Evolutionary conservation across 192 early-diverging fungal species (phyloP).

Genomic region (Rhizophlyctis rosea): DNA sequence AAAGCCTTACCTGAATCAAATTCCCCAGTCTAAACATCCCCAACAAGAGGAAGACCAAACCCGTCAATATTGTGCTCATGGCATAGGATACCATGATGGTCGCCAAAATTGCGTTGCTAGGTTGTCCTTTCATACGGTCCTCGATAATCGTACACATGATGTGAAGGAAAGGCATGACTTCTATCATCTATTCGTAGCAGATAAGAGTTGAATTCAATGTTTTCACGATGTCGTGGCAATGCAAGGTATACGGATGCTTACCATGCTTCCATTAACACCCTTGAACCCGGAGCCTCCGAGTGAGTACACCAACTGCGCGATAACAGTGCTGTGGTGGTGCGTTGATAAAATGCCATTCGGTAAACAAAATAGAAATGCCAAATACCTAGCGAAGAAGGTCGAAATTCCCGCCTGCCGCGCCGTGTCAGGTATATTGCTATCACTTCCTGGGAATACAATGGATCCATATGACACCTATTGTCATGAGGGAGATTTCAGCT

Average conservation of each 20-base stretch:
- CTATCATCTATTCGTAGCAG: slow-evolving; percentile 53
- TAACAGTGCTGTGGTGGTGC: slow-evolving; percentile 40
- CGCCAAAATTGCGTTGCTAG: slow-evolving; percentile 70
- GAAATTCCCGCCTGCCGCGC: slow-evolving; percentile 76
- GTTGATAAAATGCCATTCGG: too few relatives aligned
- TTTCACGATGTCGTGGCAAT: not conserved
- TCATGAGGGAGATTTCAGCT: not conserved
- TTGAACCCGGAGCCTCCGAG: slow-evolving; percentile 86
- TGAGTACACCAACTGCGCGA: slow-evolving; percentile 47
- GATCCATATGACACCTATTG: slow-evolving; percentile 52
- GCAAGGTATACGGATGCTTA: slow-evolving; percentile 33
- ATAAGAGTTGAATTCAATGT: not conserved
- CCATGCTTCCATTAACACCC: slow-evolving; percentile 89
- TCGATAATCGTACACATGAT: slow-evolving; percentile 70
- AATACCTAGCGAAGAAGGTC: slow-evolving; percentile 87
- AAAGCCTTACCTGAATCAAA: slow-evolving; percentile 29
- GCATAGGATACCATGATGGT: slow-evolving; percentile 90
- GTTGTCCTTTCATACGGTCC: slow-evolving; percentile 50
- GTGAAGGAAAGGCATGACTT: slow-evolving; percentile 89
- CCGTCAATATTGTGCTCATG: slow-evolving; percentile 84
- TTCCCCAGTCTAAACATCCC: slow-evolving; percentile 74
- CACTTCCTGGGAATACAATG: slow-evolving; percentile 86
- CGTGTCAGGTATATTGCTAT: slow-evolving; percentile 42
- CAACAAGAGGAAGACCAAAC: slow-evolving; percentile 77
- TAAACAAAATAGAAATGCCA: not conserved